Base-by-base conservation (phyloP, 1,139 yeast species). In the Protomyces inouyei region DNA sequence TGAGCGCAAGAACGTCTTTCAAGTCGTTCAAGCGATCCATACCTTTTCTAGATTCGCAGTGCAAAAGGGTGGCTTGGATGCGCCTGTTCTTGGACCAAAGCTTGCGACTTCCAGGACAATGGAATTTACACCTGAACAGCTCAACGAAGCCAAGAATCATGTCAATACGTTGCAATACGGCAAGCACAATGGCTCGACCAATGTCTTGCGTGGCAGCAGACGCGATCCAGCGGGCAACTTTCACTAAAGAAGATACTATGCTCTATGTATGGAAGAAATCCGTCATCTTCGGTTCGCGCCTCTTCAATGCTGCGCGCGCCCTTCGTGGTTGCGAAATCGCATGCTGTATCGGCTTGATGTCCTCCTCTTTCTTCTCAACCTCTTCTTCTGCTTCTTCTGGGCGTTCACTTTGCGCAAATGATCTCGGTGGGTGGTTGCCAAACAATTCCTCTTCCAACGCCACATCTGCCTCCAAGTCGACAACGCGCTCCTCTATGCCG, bases 1-100 rank as follows among this genome's bases (percentile, higher is more conserved):
- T 70, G 96, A 90, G 71, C 75, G 77, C 43, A 81, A 82, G 69
- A 96, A 90, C 73, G 91, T 93, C 0, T 86, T 88, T 60, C 92
- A 87, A 69, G 90, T 90, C 3, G 76, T 86, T 18, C 84, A 88
- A 68, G 83, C 95, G 0, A 76, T 90, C 55, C 85, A 88, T 71
- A 83, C 96, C 0, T 79, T 90, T 61, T 86, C 95, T 0, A 78
- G 96, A 65, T 78, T 82, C 68, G 82, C 84, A 0, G 81, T 83
- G 68, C 76, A 77, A 65, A 76, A 77, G 55, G 77, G 83, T 72
- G 78, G 82, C 3, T 75, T 77, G 21, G 83, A 81, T 0, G 80
- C 81, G 0, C 56, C 57, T 2, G 53, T 40, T 35, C 74, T 84
- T 37, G 87, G 87, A 0, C 87, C 86, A 1, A 72, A 74, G 48